Percentiles rank a stretch among this genome's conserved stretches.
Conservation (phyloP, 441 rosid genomes). For the Euphorbia schlechtendalii region DNA sequence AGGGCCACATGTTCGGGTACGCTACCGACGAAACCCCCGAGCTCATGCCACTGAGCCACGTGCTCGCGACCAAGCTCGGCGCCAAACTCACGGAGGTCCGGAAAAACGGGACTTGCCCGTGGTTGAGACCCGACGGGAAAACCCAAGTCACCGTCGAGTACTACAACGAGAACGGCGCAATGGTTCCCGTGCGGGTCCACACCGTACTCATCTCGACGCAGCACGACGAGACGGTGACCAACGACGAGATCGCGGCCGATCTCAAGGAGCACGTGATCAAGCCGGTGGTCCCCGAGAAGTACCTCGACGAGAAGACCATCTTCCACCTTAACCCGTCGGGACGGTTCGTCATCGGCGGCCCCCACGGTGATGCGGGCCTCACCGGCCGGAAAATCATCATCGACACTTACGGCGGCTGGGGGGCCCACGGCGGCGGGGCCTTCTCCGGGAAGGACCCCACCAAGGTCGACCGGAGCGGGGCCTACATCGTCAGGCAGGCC, state of each 20-base stretch:
- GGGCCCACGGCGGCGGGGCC: too few species aligned
- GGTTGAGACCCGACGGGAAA: slow-evolving; percentile 61
- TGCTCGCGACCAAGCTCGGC: slow-evolving; percentile 60
- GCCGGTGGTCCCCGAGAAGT: too few species aligned
- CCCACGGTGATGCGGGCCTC: slow-evolving; percentile 58
- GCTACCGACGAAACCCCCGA: too few species aligned
- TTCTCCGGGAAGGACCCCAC: too few species aligned
- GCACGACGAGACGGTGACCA: slow-evolving; percentile 53
- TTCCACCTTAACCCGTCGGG: slow-evolving; percentile 59
- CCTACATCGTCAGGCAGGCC: too few species aligned
- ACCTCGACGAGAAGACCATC: too few species aligned
- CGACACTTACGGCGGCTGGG: slow-evolving; percentile 44
- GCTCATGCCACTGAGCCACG: slow-evolving; percentile 53
- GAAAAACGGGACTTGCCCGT: slow-evolving; percentile 45
- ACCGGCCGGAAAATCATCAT: slow-evolving; percentile 55
- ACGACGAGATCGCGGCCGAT: slow-evolving; percentile 54
- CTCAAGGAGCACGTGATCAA: too few species aligned
- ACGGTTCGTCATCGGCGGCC: slow-evolving; percentile 51
- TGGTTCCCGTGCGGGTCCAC: slow-evolving; percentile 53
- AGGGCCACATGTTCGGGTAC: too few species aligned
- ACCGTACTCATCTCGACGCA: slow-evolving; percentile 54
- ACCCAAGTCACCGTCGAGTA: slow-evolving; percentile 60
- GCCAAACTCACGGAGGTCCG: slow-evolving; percentile 52
- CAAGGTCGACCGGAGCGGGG: too few species aligned
- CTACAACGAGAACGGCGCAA: slow-evolving; percentile 49